These are phyloP conservation scores for Lentinula boryana DNA, from an alignment of 768 basidiomycete genomes.

Conservation along the genomic window DNA sequence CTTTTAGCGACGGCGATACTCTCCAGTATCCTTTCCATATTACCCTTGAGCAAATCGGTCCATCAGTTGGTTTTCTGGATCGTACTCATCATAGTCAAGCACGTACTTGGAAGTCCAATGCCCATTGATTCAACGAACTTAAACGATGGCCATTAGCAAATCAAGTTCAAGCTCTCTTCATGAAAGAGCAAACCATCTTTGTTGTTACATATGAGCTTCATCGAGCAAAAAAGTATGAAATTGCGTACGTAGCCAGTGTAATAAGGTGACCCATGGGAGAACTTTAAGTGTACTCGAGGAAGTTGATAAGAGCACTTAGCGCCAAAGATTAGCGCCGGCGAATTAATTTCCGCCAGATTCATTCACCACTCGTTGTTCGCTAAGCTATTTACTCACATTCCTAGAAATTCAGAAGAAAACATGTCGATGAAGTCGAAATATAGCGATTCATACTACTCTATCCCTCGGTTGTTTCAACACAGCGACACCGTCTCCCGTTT, in stretches of 20 bases:
- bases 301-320: background rate
- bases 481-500: too few species aligned
- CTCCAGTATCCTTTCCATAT: conserved; percentile 82
- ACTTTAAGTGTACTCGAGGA: background rate
- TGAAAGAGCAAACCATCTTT: conserved; percentile 24
- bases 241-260: conserved; percentile 78
- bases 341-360: too few species aligned
- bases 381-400: too few species aligned
- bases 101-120: conserved; percentile 85
- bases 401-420: too few species aligned
- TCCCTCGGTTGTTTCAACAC: too few species aligned
- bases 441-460: too few species aligned
- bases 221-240: background rate
- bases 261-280: conserved; percentile 73
- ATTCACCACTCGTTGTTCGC: too few species aligned
- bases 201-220: conserved; percentile 16
- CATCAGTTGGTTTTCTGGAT: background rate
- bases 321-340: background rate
- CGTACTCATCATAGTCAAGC: background rate
- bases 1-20: conserved; percentile 88
- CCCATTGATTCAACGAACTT: conserved; percentile 96
- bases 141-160: conserved; percentile 8
- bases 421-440: too few species aligned
- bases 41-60: conserved; percentile 53
- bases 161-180: background rate